Percentiles rank a stretch among this genome's conserved stretches.
Evolutionary conservation across 2,329 filamentous ascomycete species (phyloP).

Genomic region (Stachybotrys chartarum): DNA sequence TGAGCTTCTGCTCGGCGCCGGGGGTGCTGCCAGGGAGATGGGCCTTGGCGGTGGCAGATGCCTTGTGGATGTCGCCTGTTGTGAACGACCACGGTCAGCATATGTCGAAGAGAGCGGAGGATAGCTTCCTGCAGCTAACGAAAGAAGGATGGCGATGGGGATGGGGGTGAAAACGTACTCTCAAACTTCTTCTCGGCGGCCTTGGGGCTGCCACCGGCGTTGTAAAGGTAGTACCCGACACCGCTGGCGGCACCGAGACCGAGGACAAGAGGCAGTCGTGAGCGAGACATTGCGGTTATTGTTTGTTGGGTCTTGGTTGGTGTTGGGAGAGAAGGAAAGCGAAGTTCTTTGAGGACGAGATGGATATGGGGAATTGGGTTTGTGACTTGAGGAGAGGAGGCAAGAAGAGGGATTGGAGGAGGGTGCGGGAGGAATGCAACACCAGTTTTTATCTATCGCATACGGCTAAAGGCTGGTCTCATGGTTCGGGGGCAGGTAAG

Average conservation of each 20-base stretch:
- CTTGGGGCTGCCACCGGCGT: slow-evolving; percentile 72
- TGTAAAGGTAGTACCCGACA: slow-evolving; percentile 86
- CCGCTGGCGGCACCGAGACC: slow-evolving; percentile 60
- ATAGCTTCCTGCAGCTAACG: background rate
- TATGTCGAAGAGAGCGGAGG: slow-evolving; percentile 8
- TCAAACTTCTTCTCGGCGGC: slow-evolving; percentile 82
- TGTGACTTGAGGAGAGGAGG: background rate
- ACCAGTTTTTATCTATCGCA: background rate
- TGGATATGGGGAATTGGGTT: background rate
- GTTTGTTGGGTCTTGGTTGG: slow-evolving; percentile 1
- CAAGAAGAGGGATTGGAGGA: background rate
- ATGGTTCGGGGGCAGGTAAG: background rate
- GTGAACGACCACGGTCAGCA: background rate
- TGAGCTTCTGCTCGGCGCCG: slow-evolving; percentile 57
- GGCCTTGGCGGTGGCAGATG: slow-evolving; percentile 58
- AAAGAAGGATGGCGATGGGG: background rate
- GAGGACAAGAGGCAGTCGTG: slow-evolving; percentile 40
- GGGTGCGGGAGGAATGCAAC: background rate
- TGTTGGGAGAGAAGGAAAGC: slow-evolving; percentile 2
- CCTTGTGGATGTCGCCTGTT: slow-evolving; percentile 68
- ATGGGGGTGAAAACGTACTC: slow-evolving; percentile 45
- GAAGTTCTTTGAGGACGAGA: background rate
- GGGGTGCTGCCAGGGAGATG: slow-evolving; percentile 56
- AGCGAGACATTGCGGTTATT: slow-evolving; percentile 35
- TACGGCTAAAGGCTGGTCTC: background rate